A percentile compares a stretch with the other conserved stretches of the same genome.
phyloP scores from a whole-genome alignment of 305 asterid species.

The Lippia alba region DNA sequence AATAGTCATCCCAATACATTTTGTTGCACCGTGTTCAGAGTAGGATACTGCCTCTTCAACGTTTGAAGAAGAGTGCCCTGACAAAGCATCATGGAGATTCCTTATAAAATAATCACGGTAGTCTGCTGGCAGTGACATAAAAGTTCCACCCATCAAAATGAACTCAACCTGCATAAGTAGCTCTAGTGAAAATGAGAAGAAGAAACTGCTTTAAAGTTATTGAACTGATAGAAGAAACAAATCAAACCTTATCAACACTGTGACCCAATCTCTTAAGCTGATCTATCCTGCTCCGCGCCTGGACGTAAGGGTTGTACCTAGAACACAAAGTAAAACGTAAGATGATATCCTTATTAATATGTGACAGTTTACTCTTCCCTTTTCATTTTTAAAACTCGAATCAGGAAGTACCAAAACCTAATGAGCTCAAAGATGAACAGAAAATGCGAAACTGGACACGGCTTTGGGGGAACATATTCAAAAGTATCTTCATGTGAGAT shows the following conservation, averaged over 20 bases:
- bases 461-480: neutral
- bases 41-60: constrained; percentile 96
- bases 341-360: constrained; percentile 13
- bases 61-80: constrained; percentile 95
- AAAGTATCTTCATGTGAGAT: neutral
- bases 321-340: constrained; percentile 27
- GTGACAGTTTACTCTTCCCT: neutral
- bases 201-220: neutral
- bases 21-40: constrained; percentile 90
- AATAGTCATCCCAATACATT: constrained; percentile 99
- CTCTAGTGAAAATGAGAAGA: constrained; percentile 28
- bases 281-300: constrained; percentile 95
- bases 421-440: constrained; percentile 2
- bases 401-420: neutral
- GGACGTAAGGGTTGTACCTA: constrained; percentile 97
- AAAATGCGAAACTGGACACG: constrained; percentile 8
- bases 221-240: constrained; percentile 26
- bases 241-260: constrained; percentile 91
- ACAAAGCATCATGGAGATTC: constrained; percentile 96
- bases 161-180: constrained; percentile 76
- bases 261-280: constrained; percentile 98
- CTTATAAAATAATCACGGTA: constrained; percentile 90
- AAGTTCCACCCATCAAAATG: constrained; percentile 98
- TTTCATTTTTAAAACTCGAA: neutral
- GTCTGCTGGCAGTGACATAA: constrained; percentile 96